These are phyloP conservation scores for Comarum palustre DNA, from an alignment of 306 rosid genomes.

Conservation along the genomic window DNA sequence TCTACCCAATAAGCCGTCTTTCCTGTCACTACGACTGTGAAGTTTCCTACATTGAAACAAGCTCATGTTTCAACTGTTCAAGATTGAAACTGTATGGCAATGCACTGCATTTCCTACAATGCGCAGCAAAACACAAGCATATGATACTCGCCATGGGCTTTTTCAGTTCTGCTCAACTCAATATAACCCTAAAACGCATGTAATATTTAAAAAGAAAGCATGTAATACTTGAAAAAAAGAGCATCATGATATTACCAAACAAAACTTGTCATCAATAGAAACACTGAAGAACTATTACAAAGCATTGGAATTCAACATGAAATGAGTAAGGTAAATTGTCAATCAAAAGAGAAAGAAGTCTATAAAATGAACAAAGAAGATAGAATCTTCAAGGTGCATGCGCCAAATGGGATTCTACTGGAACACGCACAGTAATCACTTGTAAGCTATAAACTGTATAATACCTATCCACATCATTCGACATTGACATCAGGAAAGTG, in stretches of 20 bases:
- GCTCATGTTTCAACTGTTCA: not conserved
- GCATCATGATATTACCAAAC: not conserved
- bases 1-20: not conserved
- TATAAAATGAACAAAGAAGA: conserved; percentile 27
- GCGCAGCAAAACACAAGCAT: not conserved
- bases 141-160: not conserved
- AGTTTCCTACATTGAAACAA: not conserved
- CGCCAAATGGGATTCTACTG: conserved; percentile 16
- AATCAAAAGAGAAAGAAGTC: not conserved
- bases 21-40: not conserved
- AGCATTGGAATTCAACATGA: not conserved
- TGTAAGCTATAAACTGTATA: conserved; percentile 34
- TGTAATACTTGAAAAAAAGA: not conserved
- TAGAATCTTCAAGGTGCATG: conserved; percentile 24
- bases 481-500: conserved; percentile 29
- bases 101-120: not conserved
- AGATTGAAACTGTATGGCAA: not conserved
- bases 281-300: conserved; percentile 21
- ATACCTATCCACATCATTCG: conserved; percentile 20
- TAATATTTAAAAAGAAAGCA: no score
- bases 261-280: conserved; percentile 5
- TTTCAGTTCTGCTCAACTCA: not conserved
- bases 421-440: conserved; percentile 41
- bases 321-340: not conserved
- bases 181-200: not conserved